Percentiles rank a stretch among this genome's conserved stretches.
Evolutionary conservation across 805 yeast species (phyloP).

Genomic region (Komagataella ulmi): DNA sequence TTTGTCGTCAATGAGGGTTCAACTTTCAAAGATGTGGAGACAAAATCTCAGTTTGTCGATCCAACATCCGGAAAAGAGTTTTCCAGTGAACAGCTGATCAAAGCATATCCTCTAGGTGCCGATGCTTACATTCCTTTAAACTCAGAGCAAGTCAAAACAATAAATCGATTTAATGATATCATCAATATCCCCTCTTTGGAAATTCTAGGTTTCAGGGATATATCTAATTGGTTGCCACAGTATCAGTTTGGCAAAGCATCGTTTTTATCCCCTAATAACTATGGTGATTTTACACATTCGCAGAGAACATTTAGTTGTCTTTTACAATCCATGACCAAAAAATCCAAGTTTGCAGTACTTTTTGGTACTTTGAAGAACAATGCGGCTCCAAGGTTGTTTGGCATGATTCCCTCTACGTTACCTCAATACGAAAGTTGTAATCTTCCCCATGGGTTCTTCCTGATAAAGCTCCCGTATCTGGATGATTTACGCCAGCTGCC

Average conservation of each 20-base stretch:
- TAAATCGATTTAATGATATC: slow-evolving; percentile 19
- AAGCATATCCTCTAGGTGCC: slow-evolving; percentile 33
- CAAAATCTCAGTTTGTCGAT: slow-evolving; percentile 25
- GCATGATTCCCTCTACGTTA: slow-evolving; percentile 39
- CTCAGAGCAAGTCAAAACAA: slow-evolving; percentile 20
- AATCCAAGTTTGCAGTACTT: slow-evolving; percentile 46
- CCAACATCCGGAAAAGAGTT: slow-evolving; percentile 30
- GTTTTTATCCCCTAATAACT: slow-evolving; percentile 56
- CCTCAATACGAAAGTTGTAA: neutral
- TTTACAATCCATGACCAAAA: slow-evolving; percentile 41
- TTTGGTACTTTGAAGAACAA: slow-evolving; percentile 53
- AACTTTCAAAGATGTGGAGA: slow-evolving; percentile 34
- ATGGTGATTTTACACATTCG: slow-evolving; percentile 47
- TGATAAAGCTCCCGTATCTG: slow-evolving; percentile 56
- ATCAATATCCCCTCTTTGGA: slow-evolving; percentile 36
- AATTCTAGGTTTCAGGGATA: slow-evolving; percentile 53
- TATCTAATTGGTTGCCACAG: slow-evolving; percentile 29
- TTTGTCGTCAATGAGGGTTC: slow-evolving; percentile 43
- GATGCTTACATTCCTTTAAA: slow-evolving; percentile 23
- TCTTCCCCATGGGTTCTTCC: slow-evolving; percentile 60
- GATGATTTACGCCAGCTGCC: slow-evolving; percentile 71
- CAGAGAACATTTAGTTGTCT: slow-evolving; percentile 53
- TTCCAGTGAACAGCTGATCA: slow-evolving; percentile 15
- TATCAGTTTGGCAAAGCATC: slow-evolving; percentile 41
- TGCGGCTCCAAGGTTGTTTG: slow-evolving; percentile 42